Percentiles rank a stretch among this genome's conserved stretches.
phyloP scores from a whole-genome alignment of 2,329 filamentous ascomycete genomes.

The Aspergillus aculeatus region DNA sequence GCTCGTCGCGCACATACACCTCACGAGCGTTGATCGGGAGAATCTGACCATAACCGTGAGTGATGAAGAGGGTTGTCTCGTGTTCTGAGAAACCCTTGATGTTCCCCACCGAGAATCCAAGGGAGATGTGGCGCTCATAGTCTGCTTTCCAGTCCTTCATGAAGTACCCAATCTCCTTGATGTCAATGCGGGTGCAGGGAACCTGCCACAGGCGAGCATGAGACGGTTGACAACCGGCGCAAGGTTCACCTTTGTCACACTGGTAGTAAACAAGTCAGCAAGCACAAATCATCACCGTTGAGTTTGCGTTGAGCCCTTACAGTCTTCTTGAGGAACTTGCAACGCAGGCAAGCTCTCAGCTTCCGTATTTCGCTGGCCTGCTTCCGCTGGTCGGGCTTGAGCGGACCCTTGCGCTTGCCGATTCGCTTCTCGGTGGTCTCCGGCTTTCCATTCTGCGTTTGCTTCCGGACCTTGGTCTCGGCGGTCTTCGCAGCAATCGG shows the following conservation, averaged over 20 bases:
- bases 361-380: slow-evolving; percentile 97
- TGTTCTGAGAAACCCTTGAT: slow-evolving; percentile 77
- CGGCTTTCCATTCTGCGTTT: slow-evolving; percentile 70
- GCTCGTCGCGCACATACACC: slow-evolving; percentile 86
- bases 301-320: slow-evolving; percentile 25
- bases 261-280: slow-evolving; percentile 14
- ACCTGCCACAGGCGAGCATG: slow-evolving; percentile 97
- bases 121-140: slow-evolving; percentile 84
- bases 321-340: slow-evolving; percentile 99
- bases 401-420: slow-evolving; percentile 81
- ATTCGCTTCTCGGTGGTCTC: slow-evolving; percentile 89
- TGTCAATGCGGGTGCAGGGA: slow-evolving; percentile 94
- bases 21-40: slow-evolving; percentile 91
- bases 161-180: slow-evolving; percentile 97
- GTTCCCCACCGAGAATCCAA: slow-evolving; percentile 87
- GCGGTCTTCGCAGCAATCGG: slow-evolving; percentile 75
- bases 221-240: slow-evolving; percentile 90
- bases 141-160: slow-evolving; percentile 99
- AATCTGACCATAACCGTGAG: slow-evolving; percentile 91
- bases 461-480: slow-evolving; percentile 80
- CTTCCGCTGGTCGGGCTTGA: slow-evolving; percentile 90
- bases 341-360: slow-evolving; percentile 85
- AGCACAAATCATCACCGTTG: background rate
- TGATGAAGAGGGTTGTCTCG: slow-evolving; percentile 78
- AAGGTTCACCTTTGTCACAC: slow-evolving; percentile 96